Base-by-base conservation (phyloP, 2,329 filamentous ascomycete genomes). In the Paraphoma chrysanthemicola region DNA sequence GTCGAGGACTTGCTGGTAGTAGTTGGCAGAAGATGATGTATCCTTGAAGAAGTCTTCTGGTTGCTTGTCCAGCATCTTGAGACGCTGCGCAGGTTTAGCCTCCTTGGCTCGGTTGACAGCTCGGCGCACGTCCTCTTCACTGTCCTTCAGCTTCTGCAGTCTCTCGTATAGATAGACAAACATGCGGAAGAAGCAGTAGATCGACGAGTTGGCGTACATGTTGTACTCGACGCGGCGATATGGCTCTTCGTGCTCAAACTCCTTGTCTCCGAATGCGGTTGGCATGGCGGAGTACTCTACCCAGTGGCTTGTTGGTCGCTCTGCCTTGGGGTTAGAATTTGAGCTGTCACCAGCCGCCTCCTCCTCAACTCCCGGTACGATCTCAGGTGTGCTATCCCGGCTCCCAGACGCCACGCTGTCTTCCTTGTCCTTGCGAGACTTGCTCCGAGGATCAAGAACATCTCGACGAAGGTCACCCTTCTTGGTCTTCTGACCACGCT, bases 141-240 rank as follows among this genome's bases (percentile, higher is more conserved):
- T 89, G 56, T 89, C 83, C 80, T 98, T 98, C 76, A 98, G 87
- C 58, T 90, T 90, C 60, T 90, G 83, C 12, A 99, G 83, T 41
- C 95, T 88, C 69, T 88, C 87, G 78, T 97, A 98, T 5, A 99
- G 82, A n/a, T 90, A 90, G 72, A 97, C 88, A 75, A 99, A 95
- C 59, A 97, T 89, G 66, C 90, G 91, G 81, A 99, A 90, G 83
- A 99, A 98, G 77, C 95, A 93, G 73, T 93, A 97, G 57, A 99
- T 89, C 3, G 90, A 92, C 68, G 92, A 86, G 75, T 97, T 98
- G 74, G 89, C 90, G 80, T 96, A 99, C 73, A 98, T 87, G 73
- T 94, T 94, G 81, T 92, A 96, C 78, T 87, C 88, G 10, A 88
- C 88, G 45, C 93, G 90, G 64, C 85, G 84, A 78, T 95, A 96